A percentile compares a stretch with the other conserved stretches of the same genome.
Evolutionary conservation across 768 basidiomycete species (phyloP).

Genomic region (Cubamyces sp.): DNA sequence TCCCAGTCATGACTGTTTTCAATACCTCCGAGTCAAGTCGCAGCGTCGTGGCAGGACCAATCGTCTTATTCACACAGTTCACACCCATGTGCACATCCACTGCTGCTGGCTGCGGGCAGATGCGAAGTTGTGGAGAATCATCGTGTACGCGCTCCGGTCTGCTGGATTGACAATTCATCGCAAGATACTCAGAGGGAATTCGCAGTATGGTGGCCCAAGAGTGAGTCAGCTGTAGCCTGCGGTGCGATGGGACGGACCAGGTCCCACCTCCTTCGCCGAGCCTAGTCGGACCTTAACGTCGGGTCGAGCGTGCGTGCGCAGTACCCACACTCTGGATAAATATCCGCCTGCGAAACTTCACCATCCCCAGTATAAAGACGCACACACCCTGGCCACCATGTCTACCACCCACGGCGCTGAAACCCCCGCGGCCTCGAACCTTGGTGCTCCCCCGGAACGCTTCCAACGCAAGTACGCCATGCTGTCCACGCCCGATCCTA

Average conservation of each 20-base stretch:
- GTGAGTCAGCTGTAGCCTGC: neutral
- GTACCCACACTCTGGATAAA: neutral
- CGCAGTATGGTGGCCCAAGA: neutral
- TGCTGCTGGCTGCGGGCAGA: too few species aligned
- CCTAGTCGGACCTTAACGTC: neutral
- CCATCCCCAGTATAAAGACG: constrained; percentile 12
- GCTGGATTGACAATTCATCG: constrained; percentile 3
- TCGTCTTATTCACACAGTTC: constrained; percentile 9
- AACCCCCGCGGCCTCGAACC: neutral
- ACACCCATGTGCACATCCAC: neutral
- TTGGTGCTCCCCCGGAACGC: neutral
- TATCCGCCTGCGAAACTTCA: constrained; percentile 7
- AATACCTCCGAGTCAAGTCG: too few species aligned
- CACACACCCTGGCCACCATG: constrained; percentile 3
- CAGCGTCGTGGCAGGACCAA: too few species aligned
- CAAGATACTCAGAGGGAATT: constrained; percentile 11
- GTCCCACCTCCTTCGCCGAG: constrained; percentile 2
- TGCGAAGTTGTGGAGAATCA: neutral
- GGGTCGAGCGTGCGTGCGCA: constrained; percentile 1
- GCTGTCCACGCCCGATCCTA: constrained; percentile 28
- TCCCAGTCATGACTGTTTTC: too few species aligned
- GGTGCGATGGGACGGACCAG: constrained; percentile 9
- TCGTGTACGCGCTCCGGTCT: constrained; percentile 10
- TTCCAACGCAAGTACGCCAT: constrained; percentile 1
- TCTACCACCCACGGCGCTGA: neutral